These are phyloP conservation scores for Hymenoscyphus salicellus DNA, from an alignment of 2,329 filamentous ascomycete species.

Conservation along the genomic window DNA sequence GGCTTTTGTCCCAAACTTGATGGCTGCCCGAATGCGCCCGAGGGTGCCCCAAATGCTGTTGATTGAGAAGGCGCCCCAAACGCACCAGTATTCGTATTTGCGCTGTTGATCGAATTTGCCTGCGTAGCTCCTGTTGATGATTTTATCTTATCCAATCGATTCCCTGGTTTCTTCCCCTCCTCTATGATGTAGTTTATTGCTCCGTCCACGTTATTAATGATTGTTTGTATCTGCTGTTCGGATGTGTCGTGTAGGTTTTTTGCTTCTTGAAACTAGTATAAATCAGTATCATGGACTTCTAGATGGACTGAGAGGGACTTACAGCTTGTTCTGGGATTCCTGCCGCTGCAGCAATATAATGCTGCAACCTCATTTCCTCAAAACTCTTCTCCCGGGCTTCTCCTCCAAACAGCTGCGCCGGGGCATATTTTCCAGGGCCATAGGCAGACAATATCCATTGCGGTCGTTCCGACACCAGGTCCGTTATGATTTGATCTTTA, in stretches of 20 bases:
- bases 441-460: slow-evolving; percentile 86
- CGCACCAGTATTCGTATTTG: slow-evolving; percentile 13
- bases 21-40: slow-evolving; percentile 22
- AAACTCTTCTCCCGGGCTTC: slow-evolving; percentile 76
- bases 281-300: slow-evolving; percentile 13
- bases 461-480: slow-evolving; percentile 69
- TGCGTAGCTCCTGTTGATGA: slow-evolving; percentile 39
- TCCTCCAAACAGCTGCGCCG: slow-evolving; percentile 81
- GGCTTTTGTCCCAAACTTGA: slow-evolving; percentile 23
- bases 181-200: slow-evolving; percentile 69
- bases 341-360: slow-evolving; percentile 62
- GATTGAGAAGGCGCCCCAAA: slow-evolving; percentile 11
- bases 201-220: slow-evolving; percentile 65
- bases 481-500: slow-evolving; percentile 57
- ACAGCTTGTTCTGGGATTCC: slow-evolving; percentile 56
- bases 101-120: slow-evolving; percentile 36
- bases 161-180: slow-evolving; percentile 69
- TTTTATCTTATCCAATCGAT: slow-evolving; percentile 63
- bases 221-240: slow-evolving; percentile 68
- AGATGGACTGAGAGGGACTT: slow-evolving; percentile 15
- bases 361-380: slow-evolving; percentile 80
- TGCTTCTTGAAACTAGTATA: slow-evolving; percentile 55
- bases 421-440: slow-evolving; percentile 71
- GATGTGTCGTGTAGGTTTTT: slow-evolving; percentile 61
- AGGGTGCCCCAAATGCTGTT: slow-evolving; percentile 14